phyloP scores from a whole-genome alignment of 78 protist genomes.

The Guillardia theta region DNA sequence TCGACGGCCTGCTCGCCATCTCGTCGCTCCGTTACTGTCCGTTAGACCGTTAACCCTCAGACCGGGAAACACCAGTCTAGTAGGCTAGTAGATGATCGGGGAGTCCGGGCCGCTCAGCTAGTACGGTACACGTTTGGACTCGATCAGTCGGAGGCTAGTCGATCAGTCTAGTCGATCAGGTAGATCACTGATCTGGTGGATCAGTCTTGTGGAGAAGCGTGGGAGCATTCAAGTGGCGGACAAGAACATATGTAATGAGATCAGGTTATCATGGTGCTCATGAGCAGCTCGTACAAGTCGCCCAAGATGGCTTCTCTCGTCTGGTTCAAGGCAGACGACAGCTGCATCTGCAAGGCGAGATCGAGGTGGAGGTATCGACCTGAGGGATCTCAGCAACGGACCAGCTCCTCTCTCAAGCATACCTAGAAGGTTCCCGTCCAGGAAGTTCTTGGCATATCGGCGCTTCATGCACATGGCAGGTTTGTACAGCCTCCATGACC shows the following conservation, averaged over 20 bases:
- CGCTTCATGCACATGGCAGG: not conserved
- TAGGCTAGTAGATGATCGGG: no score
- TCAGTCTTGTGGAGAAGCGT: no score
- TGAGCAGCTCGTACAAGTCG: not conserved
- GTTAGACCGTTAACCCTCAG: no score
- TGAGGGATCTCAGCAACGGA: not conserved
- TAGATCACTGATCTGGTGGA: no score
- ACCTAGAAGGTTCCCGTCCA: not conserved
- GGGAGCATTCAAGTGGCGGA: no score
- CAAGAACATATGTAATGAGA: no score
- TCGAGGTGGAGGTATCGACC: conserved; percentile 9
- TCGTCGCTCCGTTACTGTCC: no score
- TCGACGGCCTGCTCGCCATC: not conserved
- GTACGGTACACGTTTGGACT: no score
- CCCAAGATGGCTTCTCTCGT: not conserved
- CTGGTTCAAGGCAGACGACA: not conserved
- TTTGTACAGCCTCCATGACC: not conserved
- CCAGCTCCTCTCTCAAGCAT: not conserved
- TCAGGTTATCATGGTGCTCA: not conserved
- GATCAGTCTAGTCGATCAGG: no score
- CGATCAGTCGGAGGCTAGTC: no score
- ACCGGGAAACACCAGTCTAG: no score
- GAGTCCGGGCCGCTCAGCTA: no score
- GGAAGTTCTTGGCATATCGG: not conserved
- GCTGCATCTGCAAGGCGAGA: not conserved